Conservation (phyloP, 2,329 filamentous ascomycete species). For the Drechslera avenae region DNA sequence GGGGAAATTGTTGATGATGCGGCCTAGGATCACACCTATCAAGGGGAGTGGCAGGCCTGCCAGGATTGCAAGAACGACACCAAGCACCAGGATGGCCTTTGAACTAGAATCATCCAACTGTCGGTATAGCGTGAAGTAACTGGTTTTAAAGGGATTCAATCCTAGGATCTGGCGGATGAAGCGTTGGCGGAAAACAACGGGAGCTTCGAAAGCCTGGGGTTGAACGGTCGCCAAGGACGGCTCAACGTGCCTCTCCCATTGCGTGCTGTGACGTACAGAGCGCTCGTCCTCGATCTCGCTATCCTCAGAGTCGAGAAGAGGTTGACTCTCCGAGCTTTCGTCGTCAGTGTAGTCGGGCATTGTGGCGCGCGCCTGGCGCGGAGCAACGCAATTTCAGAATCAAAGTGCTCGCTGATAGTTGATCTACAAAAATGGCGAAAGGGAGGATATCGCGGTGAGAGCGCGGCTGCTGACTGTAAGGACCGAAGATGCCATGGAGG, state of each 20-base stretch:
- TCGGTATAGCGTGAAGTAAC: slow-evolving; percentile 56
- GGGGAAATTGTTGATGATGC: slow-evolving; percentile 58
- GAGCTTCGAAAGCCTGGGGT: slow-evolving; percentile 38
- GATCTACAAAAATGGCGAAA: neutral
- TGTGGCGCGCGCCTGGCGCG: slow-evolving; percentile 9
- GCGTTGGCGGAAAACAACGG: slow-evolving; percentile 38
- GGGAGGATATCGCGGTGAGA: neutral
- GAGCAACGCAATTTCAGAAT: slow-evolving; percentile 1
- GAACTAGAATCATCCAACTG: slow-evolving; percentile 51
- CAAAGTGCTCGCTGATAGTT: slow-evolving; percentile 9
- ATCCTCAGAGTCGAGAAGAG: slow-evolving; percentile 30
- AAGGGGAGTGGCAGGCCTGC: slow-evolving; percentile 65
- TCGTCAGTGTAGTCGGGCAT: slow-evolving; percentile 17
- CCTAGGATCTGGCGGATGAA: slow-evolving; percentile 49
- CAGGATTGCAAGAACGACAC: slow-evolving; percentile 54
- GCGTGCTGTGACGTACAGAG: slow-evolving; percentile 28
- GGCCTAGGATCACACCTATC: slow-evolving; percentile 62
- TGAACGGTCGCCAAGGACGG: slow-evolving; percentile 44
- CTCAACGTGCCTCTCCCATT: slow-evolving; percentile 44
- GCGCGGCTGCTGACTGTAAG: slow-evolving; percentile 5
- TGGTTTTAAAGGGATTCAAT: slow-evolving; percentile 54
- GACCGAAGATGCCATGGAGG: slow-evolving; percentile 15
- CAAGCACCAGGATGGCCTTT: slow-evolving; percentile 41
- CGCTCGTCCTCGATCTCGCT: slow-evolving; percentile 18
- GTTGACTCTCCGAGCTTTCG: slow-evolving; percentile 23